Conservation (phyloP, 768 basidiomycete genomes). For the Lepiota venenata region DNA sequence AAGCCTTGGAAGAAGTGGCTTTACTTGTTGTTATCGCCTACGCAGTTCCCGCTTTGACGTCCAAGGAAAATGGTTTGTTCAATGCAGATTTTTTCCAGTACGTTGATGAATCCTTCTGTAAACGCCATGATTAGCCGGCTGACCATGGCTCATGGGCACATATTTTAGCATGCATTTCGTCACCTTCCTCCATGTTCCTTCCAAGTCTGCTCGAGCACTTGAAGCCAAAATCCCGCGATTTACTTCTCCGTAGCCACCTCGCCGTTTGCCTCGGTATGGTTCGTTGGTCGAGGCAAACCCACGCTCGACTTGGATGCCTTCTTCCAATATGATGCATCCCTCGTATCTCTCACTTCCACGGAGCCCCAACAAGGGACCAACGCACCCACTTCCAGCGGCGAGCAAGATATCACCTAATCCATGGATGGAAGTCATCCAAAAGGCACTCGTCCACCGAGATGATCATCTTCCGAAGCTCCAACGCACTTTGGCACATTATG, state of each 20-base stretch:
- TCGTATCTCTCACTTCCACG: background rate
- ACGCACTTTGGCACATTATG: slow-evolving; percentile 31
- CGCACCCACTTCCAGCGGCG: slow-evolving; percentile 25
- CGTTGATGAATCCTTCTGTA: background rate
- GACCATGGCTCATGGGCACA: background rate
- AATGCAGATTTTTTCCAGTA: slow-evolving; percentile 60
- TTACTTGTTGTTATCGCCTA: slow-evolving; percentile 56
- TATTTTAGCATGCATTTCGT: slow-evolving; percentile 60
- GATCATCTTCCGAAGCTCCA: slow-evolving; percentile 43
- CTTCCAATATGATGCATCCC: slow-evolving; percentile 24
- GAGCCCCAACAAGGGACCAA: slow-evolving; percentile 16
- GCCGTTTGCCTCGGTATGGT: slow-evolving; percentile 47
- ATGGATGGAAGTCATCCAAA: slow-evolving; percentile 56
- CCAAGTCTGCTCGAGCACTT: slow-evolving; percentile 42
- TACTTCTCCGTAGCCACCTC: slow-evolving; percentile 59
- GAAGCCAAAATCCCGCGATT: slow-evolving; percentile 38
- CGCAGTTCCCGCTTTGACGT: slow-evolving; percentile 49
- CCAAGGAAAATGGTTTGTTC: slow-evolving; percentile 31
- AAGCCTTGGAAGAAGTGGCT: slow-evolving; percentile 59
- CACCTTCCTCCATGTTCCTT: slow-evolving; percentile 63
- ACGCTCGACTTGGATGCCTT: slow-evolving; percentile 47
- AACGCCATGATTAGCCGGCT: background rate
- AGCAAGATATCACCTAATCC: slow-evolving; percentile 43
- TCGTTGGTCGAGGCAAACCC: slow-evolving; percentile 54
- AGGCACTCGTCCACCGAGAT: slow-evolving; percentile 51